These are phyloP conservation scores for Macadamia integrifolia DNA, from an alignment of 164 flowering plant genomes.

Conservation along the genomic window DNA sequence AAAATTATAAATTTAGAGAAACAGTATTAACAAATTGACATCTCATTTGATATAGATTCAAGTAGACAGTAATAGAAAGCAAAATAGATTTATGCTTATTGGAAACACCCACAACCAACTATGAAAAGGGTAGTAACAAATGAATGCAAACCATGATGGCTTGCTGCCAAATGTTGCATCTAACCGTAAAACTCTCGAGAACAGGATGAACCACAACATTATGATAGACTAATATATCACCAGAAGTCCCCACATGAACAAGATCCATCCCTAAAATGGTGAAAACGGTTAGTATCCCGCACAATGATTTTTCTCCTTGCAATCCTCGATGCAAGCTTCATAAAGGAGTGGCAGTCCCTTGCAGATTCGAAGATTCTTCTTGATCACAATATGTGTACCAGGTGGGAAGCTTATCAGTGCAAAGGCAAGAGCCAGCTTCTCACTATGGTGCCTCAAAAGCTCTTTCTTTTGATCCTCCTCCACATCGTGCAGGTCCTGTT, in stretches of 20 bases:
- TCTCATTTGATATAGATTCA: conserved; percentile 4
- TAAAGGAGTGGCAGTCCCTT: conserved; percentile 77
- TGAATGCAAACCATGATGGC: neutral
- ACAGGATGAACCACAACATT: neutral
- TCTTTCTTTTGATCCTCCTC: conserved; percentile 46
- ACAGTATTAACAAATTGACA: neutral
- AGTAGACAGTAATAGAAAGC: neutral
- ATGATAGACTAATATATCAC: conserved; percentile 28
- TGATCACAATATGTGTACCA: conserved; percentile 55
- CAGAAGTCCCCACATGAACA: conserved; percentile 84
- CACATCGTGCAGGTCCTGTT: conserved; percentile 63
- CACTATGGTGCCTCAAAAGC: conserved; percentile 69
- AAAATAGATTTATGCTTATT: neutral
- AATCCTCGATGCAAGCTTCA: conserved; percentile 55
- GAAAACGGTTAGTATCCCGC: conserved; percentile 66
- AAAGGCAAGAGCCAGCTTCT: conserved; percentile 75
- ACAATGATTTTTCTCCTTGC: conserved; percentile 51
- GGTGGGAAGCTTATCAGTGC: conserved; percentile 54
- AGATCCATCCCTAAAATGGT: conserved; percentile 59
- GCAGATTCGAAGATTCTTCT: conserved; percentile 78
- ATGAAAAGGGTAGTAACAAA: neutral
- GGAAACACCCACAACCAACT: neutral
- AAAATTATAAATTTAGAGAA: neutral
- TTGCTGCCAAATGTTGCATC: neutral
- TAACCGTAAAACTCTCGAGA: neutral